These are phyloP conservation scores for Hyaloperonospora brassicae DNA, from an alignment of 352 stramenopile genomes.

Conservation along the genomic window DNA sequence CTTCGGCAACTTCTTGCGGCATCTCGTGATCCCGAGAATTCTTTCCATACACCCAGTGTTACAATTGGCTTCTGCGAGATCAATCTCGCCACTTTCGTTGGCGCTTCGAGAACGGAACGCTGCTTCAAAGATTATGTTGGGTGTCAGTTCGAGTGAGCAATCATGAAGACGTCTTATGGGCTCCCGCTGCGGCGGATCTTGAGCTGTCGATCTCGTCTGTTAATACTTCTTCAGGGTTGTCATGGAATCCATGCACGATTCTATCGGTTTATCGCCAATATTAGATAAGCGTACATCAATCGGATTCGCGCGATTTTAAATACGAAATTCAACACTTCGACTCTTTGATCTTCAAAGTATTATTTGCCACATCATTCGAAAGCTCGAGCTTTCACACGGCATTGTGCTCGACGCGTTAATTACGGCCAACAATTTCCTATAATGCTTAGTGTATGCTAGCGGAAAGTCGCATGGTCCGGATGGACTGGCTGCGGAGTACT, in stretches of 20 bases:
- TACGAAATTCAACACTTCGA: not conserved
- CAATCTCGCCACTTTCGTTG: not conserved
- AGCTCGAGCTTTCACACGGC: not conserved
- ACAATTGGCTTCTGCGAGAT: not conserved
- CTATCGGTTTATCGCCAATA: slow-evolving; percentile 1
- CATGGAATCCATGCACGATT: slow-evolving; percentile 2
- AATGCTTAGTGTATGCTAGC: not conserved
- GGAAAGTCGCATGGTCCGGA: not conserved
- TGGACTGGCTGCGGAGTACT: not conserved
- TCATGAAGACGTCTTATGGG: not conserved
- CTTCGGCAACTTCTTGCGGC: not conserved
- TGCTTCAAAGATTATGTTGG: slow-evolving; percentile 6
- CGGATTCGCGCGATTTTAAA: not conserved
- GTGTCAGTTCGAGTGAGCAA: not conserved
- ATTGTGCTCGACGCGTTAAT: not conserved
- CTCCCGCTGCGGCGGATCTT: not conserved
- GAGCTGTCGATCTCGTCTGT: slow-evolving; percentile 1
- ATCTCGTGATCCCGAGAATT: too few species aligned
- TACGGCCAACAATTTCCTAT: not conserved
- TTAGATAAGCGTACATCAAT: slow-evolving; percentile 4
- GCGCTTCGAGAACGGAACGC: slow-evolving; percentile 3
- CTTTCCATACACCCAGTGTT: not conserved
- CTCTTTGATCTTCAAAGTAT: not conserved
- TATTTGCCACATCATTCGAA: not conserved
- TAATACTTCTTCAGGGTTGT: not conserved